Evolutionary conservation across 352 stramenopile genomes (phyloP).

Genomic region (Globisporangium spinosum): DNA sequence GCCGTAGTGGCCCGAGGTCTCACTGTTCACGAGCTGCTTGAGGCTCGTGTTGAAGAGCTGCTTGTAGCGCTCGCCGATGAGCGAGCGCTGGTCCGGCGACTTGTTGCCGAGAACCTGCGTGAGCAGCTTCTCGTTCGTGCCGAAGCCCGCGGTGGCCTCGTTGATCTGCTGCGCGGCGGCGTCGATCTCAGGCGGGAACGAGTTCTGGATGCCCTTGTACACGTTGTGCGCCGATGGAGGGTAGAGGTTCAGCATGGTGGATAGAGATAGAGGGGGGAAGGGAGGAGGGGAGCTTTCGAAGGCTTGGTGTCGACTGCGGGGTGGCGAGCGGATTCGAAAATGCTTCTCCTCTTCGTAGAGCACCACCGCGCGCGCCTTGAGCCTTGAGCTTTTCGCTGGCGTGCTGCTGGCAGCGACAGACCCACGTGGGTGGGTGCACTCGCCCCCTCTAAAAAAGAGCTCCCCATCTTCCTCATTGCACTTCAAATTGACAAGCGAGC

Average conservation of each 20-base stretch:
- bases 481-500: background rate
- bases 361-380: background rate
- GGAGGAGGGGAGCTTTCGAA: background rate
- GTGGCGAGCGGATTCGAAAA: slow-evolving; percentile 28
- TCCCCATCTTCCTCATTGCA: background rate
- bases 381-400: background rate
- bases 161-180: slow-evolving; percentile 49
- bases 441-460: background rate
- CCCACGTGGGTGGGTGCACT: background rate
- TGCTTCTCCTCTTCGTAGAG: slow-evolving; percentile 13
- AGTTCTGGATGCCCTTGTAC: slow-evolving; percentile 43
- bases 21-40: slow-evolving; percentile 55
- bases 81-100: slow-evolving; percentile 52
- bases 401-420: background rate
- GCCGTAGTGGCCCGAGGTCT: slow-evolving; percentile 63
- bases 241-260: slow-evolving; percentile 77
- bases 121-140: slow-evolving; percentile 63
- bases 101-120: slow-evolving; percentile 43
- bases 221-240: slow-evolving; percentile 58
- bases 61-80: slow-evolving; percentile 65
- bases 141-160: slow-evolving; percentile 51
- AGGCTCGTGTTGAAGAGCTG: slow-evolving; percentile 56
- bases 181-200: slow-evolving; percentile 48
- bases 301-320: slow-evolving; percentile 5
- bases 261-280: background rate